Evolutionary conservation across 805 yeast species (phyloP), one percentile per base, ranked within the genome.

Genomic region (Barnettozyma pratensis): DNA sequence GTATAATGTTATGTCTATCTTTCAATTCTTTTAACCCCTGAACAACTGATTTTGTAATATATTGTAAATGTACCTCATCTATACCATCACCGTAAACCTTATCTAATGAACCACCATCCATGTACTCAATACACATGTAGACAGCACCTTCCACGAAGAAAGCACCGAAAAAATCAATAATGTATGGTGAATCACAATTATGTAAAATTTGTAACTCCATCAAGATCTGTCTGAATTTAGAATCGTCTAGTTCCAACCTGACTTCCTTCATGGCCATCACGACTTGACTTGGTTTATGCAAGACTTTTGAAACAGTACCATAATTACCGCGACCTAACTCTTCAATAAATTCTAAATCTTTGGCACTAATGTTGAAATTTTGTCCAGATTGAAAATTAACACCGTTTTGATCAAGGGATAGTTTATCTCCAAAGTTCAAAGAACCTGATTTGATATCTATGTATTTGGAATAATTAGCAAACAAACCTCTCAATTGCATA

Each of bases 181-280:
- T 91, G 64, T 81, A 88, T 3, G 94, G 95, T 12, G 95, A 84
- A 55, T 80, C 79, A 69, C 98, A 94, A 59, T 85, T 87, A 69
- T 94, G 98, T 54, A 94, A 75, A 46, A 94, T 85, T 60, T 94
- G 98, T 52, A 94, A 73, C 66, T 94, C 99, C 98, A 94, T 94
- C 58, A 94, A 72, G 55, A 94, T 94, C 62, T 94, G 98, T 52
- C 92, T 78, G 65, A 94, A 87, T 63, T 90, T 90, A n/a, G 87
- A 77, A 60, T 92, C 97, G 62, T 94, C 98, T 51, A 94, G 74
- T 64, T 92, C 98, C 41, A 94, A 71, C 46, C 97, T 74, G 41
- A 94, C 96, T 65, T 94, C 98, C 66, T 94, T 94, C 95, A 94
- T 89, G 2, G 98, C 98, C 97, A 94, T 90, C 19, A 82, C 69